Conservation (phyloP, 2,329 filamentous ascomycete genomes). For the Daldinia sp. region DNA sequence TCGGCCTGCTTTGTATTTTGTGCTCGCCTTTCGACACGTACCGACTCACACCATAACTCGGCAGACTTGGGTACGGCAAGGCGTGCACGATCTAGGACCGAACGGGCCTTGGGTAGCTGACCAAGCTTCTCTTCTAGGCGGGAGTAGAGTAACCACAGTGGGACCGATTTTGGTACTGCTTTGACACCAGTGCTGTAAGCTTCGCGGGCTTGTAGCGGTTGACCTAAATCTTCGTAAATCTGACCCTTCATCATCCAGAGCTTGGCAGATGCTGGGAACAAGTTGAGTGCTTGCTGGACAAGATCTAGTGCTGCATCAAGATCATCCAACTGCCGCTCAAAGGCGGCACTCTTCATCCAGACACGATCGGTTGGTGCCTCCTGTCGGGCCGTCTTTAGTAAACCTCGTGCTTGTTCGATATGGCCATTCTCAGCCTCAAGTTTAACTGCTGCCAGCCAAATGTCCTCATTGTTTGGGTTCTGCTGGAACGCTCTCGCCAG, state of each 20-base stretch:
- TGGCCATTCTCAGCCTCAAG: constrained; percentile 92
- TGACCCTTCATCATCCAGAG: constrained; percentile 99
- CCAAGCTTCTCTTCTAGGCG: constrained; percentile 88
- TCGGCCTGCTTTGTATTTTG: constrained; percentile 87
- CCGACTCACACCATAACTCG: constrained; percentile 91
- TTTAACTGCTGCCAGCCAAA: constrained; percentile 96
- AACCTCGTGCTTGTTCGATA: constrained; percentile 81
- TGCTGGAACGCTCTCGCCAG: constrained; percentile 92
- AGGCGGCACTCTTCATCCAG: constrained; percentile 95
- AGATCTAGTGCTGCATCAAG: constrained; percentile 86
- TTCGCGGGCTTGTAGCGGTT: constrained; percentile 86
- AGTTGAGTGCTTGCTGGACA: constrained; percentile 84
- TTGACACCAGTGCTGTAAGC: constrained; percentile 90
- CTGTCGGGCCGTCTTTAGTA: constrained; percentile 84
- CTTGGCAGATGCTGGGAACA: constrained; percentile 88
- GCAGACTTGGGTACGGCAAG: constrained; percentile 87
- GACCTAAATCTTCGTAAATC: constrained; percentile 88
- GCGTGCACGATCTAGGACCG: constrained; percentile 90
- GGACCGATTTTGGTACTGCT: constrained; percentile 83
- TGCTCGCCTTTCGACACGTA: constrained; percentile 89
- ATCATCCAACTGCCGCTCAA: constrained; percentile 87
- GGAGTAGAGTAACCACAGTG: constrained; percentile 90
- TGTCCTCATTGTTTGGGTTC: constrained; percentile 96
- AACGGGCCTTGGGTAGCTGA: constrained; percentile 89
- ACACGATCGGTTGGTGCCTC: constrained; percentile 95